Evolutionary conservation across 2,329 filamentous ascomycete genomes (phyloP).

Genomic region (Apiospora sp.): DNA sequence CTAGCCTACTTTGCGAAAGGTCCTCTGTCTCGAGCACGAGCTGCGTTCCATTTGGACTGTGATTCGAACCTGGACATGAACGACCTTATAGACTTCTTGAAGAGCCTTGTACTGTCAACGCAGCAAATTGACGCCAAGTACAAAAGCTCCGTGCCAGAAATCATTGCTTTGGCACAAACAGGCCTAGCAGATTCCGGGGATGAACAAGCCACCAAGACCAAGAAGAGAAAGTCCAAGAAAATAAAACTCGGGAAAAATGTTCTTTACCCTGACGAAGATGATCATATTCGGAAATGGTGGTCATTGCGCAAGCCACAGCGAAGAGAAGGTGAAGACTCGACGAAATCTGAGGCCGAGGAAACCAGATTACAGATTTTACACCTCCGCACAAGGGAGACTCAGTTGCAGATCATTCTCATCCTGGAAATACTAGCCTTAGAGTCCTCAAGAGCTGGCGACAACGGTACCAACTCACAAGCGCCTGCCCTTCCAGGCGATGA

Average conservation of each 20-base stretch:
- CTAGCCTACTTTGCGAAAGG: conserved; percentile 87
- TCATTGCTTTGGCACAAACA: conserved; percentile 65
- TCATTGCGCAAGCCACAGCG: conserved; percentile 59
- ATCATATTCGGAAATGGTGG: conserved; percentile 76
- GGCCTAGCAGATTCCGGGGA: conserved; percentile 64
- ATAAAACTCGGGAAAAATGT: conserved; percentile 73
- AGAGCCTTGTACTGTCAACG: conserved; percentile 71
- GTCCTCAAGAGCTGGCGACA: conserved; percentile 52
- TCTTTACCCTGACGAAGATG: conserved; percentile 72
- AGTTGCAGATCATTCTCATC: conserved; percentile 81
- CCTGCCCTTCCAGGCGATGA: conserved; percentile 49
- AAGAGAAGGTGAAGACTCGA: conserved; percentile 55
- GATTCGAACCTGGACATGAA: conserved; percentile 67
- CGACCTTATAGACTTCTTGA: conserved; percentile 74
- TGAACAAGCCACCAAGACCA: conserved; percentile 56
- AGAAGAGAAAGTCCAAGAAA: conserved; percentile 66
- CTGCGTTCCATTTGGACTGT: conserved; percentile 71
- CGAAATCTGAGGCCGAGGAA: conserved; percentile 55
- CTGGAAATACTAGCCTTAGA: conserved; percentile 80
- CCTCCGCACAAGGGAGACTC: conserved; percentile 77
- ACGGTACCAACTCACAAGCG: conserved; percentile 54
- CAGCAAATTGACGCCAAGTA: conserved; percentile 81
- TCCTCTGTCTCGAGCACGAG: conserved; percentile 76
- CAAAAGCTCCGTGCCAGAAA: conserved; percentile 70
- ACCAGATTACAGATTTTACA: conserved; percentile 70